phyloP scores from a whole-genome alignment of 2,329 filamentous ascomycete species.

The Hawksworthiomyces lignivorus region DNA sequence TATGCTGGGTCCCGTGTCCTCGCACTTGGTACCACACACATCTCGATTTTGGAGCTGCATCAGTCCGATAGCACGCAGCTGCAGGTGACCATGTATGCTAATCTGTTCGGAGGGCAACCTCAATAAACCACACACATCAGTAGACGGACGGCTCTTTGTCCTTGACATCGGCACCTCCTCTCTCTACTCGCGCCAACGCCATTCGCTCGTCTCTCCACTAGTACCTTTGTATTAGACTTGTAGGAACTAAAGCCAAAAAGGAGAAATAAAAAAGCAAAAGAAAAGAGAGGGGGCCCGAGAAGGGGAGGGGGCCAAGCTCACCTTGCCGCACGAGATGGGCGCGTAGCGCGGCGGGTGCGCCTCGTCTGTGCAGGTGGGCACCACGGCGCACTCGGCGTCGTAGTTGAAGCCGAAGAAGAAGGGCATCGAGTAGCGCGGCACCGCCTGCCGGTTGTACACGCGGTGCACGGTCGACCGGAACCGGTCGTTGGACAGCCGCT shows the following conservation, averaged over 20 bases:
- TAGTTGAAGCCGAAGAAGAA: slow-evolving; percentile 33
- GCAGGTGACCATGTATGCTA: too few species aligned
- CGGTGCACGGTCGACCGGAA: slow-evolving; percentile 17
- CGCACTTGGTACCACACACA: too few species aligned
- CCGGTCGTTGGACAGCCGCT: slow-evolving; percentile 16
- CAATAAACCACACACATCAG: too few species aligned
- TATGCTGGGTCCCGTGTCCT: too few species aligned
- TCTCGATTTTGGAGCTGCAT: too few species aligned
- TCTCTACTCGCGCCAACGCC: slow-evolving; percentile 5
- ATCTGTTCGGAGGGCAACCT: too few species aligned
- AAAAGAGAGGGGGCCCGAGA: not conserved
- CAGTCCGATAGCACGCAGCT: too few species aligned
- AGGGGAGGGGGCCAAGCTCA: not conserved
- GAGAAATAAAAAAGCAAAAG: not conserved
- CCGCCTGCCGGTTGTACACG: slow-evolving; percentile 12
- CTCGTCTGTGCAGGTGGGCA: slow-evolving; percentile 32
- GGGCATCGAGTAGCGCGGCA: slow-evolving; percentile 15
- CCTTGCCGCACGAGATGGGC: slow-evolving; percentile 33
- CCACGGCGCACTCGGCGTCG: slow-evolving; percentile 34
- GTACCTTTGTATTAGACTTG: too few species aligned
- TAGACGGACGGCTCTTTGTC: too few species aligned
- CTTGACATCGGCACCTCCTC: too few species aligned
- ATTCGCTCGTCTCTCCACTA: slow-evolving; percentile 17
- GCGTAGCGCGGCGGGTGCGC: slow-evolving; percentile 33
- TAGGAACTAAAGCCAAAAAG: too few species aligned